These are phyloP conservation scores for Diplogelasinospora grovesii DNA, from an alignment of 495 filamentous ascomycete species.

Conservation along the genomic window DNA sequence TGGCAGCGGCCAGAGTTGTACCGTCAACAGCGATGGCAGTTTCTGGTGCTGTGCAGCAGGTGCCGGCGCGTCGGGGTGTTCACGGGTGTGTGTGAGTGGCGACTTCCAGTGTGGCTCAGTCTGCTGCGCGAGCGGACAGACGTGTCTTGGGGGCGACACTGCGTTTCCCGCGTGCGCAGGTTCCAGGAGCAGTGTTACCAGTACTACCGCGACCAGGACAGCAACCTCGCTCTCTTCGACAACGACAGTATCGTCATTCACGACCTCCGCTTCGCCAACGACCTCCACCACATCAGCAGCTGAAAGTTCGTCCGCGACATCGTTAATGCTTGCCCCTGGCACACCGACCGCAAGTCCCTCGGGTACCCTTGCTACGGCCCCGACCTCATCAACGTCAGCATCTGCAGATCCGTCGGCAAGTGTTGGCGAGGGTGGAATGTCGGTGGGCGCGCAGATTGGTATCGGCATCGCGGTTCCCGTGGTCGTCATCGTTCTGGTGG, in stretches of 20 bases:
- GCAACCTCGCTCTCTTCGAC: no score
- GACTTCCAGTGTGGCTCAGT: constrained; percentile 5
- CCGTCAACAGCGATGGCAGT: constrained; percentile 3
- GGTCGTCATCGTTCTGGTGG: constrained; percentile 2
- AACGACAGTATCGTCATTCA: no score
- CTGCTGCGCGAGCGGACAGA: constrained; percentile 4
- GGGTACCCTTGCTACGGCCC: no score
- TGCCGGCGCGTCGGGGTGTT: neutral
- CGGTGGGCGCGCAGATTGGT: neutral
- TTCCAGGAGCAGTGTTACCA: neutral
- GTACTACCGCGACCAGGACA: neutral
- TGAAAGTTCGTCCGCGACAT: neutral
- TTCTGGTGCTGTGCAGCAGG: constrained; percentile 2
- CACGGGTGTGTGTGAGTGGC: neutral
- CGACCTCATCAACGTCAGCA: neutral
- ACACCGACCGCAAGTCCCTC: no score
- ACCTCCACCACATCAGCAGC: neutral
- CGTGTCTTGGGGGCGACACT: constrained; percentile 2
- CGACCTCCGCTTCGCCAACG: neutral
- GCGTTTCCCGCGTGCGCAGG: neutral
- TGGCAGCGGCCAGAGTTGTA: constrained; percentile 3
- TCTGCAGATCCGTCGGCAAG: neutral
- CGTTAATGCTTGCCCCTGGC: no score
- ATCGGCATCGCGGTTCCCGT: constrained; percentile 3
- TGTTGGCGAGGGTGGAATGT: neutral